Evolutionary conservation across 148 eudicot genomes (phyloP), one percentile per base, ranked within the genome.

Genomic region (Heliamphora exappendiculata): DNA sequence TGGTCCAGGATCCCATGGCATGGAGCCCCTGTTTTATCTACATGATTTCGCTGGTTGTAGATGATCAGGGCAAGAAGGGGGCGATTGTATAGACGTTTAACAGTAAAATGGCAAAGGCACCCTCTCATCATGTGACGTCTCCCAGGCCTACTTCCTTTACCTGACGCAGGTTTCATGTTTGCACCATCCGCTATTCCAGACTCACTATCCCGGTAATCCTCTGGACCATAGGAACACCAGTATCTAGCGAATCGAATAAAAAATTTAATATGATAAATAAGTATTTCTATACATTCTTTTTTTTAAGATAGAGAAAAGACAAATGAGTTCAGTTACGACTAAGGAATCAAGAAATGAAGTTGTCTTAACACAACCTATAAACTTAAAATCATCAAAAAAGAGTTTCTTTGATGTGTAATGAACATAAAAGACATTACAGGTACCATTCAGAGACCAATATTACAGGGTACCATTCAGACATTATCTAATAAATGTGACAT

Each of bases 211-310:
- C 84, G 37, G 67, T 78, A 82, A 45, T 82, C 81, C 69, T 82
- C 84, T 13, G 84, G 84, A 24, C 84, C 84, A 78, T 78, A 82
- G 39, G 84, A 82, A 59, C 84, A 82, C 84, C 84, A 82, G 50
- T 82, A 82, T 55, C 84, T 82, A 50, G 26, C 67, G 72, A 62
- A 41, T 45, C 57, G 66, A 74, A 67, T 22, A 42, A 33, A 31
- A 69, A 7, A 42, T 7, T n/a, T 3, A 22, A 28, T 33, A 70
- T 45, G 28, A 26, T 6, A 29, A 42, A 19, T 47, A 19, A 51
- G 44, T 71, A 53, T 31, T n/a, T 20, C 24, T 50, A 29, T 3
- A 12, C 4, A 1, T 10, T 71, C 7, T 71, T 51, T 65, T 7
- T 44, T 19, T 65, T 0, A 34, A 36, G 69, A 65, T 4, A 65